Evolutionary conservation across 2,329 filamentous ascomycete genomes (phyloP), one percentile per base, ranked within the genome.

Genomic region (Magnaporthiopsis rhizophila): DNA sequence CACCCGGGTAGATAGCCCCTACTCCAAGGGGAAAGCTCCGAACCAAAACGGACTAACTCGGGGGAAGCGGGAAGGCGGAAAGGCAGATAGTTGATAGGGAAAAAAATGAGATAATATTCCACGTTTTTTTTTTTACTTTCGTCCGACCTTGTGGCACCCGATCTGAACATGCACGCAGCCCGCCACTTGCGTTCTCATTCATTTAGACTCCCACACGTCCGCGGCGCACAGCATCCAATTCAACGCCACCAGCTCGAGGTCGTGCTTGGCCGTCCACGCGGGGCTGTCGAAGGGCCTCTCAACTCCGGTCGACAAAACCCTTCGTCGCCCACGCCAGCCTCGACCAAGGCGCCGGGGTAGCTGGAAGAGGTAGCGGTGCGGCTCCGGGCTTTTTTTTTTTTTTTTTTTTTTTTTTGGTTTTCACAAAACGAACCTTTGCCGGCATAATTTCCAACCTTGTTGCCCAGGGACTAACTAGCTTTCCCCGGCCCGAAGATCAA

Each of bases 141-240:
- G 5, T 38, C 36, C 18, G 5, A 38, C 13, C 36, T 18, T 18
- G 3, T 2, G 15, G 18, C 3, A 38, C 13, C 15, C 13, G 36
- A 18, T 18, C 36, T 38, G 36, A 6, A 18, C 13, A 6, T n/a
- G 36, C 36, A 38, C 34, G 8, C 34, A 12, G n/a, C 34, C 34
- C 34, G 12, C 11, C 34, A 36, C 9, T 36, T 11, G 34, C 9
- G 34, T 5, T 38, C 13, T 18, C 12, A 3, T 38, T n/a, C 21
- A n/a, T 53, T 34, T 18, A 15, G 70, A 70, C 58, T 71, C 70
- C 78, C 78, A 80, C 1, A 76, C 78, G 64, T 81, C 78, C 1
- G 77, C 78, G 58, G 76, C 79, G 24, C 78, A 77, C 0, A 73
- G 73, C 77, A 81, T 80, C 80, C 79, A 81, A 63, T 80, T 80